Percentiles rank a stretch among this genome's conserved stretches.
These are phyloP conservation scores for Closterium sp. DNA, from an alignment of 139 green algal genomes.

Conservation along the genomic window DNA sequence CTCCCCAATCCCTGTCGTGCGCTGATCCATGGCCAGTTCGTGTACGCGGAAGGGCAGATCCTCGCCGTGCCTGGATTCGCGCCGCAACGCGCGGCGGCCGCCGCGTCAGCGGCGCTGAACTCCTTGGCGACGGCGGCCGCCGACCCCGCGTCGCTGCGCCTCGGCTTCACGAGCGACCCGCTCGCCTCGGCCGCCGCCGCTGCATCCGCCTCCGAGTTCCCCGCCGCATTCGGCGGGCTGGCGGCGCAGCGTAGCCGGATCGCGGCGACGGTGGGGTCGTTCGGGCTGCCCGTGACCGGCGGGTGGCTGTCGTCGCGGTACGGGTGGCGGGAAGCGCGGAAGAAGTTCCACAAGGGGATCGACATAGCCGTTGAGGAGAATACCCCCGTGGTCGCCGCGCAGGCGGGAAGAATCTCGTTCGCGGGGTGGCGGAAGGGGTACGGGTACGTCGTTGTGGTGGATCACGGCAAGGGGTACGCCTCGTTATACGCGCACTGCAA, in stretches of 20 bases:
- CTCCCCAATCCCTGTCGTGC: not conserved
- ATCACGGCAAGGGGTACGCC: conserved; percentile 38
- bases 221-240: not conserved
- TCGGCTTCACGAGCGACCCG: not conserved
- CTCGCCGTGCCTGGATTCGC: no score
- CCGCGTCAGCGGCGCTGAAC: not conserved
- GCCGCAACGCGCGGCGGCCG: not conserved
- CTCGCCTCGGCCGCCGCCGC: not conserved
- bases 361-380: conserved; percentile 48
- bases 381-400: conserved; percentile 19
- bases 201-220: not conserved
- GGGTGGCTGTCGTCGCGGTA: conserved; percentile 41
- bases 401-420: conserved; percentile 32
- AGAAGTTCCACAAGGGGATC: conserved; percentile 43
- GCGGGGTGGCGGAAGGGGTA: conserved; percentile 44
- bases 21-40: not conserved
- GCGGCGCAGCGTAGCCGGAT: not conserved
- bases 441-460: conserved; percentile 42
- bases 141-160: not conserved
- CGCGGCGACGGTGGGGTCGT: conserved; percentile 3
- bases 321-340: conserved; percentile 28
- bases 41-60: not conserved
- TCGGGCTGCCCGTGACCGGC: conserved; percentile 23
- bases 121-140: not conserved
- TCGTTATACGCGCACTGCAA: conserved; percentile 52